phyloP scores from a whole-genome alignment of 371 early-diverging fungal species.

The Rhizopus delemar region DNA sequence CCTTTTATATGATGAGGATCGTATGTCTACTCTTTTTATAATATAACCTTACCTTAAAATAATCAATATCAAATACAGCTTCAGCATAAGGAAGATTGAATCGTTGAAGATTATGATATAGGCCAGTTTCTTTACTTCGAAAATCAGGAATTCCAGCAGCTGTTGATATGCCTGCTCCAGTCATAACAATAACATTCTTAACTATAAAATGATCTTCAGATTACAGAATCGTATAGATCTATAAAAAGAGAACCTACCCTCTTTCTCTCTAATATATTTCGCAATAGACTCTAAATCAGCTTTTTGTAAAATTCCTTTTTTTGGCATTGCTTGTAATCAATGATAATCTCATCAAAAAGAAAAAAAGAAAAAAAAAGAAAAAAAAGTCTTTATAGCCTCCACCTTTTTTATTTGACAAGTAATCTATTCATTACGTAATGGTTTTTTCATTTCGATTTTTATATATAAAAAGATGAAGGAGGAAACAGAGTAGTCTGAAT shows the following conservation, averaged over 20 bases:
- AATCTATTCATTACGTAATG: constrained; percentile 1
- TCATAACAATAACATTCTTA: constrained; percentile 86
- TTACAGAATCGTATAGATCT: too few species aligned
- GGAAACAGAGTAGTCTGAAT: constrained; percentile 56
- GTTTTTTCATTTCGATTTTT: constrained; percentile 18
- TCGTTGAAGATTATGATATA: constrained; percentile 86
- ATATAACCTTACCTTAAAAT: constrained; percentile 62
- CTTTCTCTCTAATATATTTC: constrained; percentile 29
- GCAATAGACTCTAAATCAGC: constrained; percentile 31
- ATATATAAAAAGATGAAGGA: constrained; percentile 21
- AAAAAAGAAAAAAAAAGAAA: not conserved
- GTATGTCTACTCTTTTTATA: not conserved
- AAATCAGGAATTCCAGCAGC: constrained; percentile 92
- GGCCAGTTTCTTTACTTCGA: constrained; percentile 87
- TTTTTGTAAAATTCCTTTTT: constrained; percentile 20
- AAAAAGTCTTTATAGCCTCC: not conserved
- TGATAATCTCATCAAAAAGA: not conserved
- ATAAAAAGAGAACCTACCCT: constrained; percentile 20
- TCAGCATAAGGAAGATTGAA: constrained; percentile 90
- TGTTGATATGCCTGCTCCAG: constrained; percentile 96
- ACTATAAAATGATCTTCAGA: constrained; percentile 28
- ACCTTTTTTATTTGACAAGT: not conserved
- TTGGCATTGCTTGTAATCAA: constrained; percentile 1
- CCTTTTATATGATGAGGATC: constrained; percentile 26
- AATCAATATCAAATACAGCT: constrained; percentile 92